Percentiles rank a stretch among this genome's conserved stretches.
phyloP scores from a whole-genome alignment of 2,329 filamentous ascomycete species.

The Huntiella abstrusa region DNA sequence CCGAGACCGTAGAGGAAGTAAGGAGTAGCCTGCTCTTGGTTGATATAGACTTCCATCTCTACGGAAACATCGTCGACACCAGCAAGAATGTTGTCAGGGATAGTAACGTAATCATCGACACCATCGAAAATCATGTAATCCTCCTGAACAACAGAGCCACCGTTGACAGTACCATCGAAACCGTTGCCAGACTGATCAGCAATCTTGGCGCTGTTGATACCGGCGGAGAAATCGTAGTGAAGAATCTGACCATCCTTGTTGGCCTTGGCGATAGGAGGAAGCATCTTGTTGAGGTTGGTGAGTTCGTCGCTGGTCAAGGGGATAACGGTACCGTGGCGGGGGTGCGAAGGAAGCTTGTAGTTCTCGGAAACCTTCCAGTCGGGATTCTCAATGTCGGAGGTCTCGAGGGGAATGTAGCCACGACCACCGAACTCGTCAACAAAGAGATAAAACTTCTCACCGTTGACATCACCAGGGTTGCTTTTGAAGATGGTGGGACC shows the following conservation, averaged over 20 bases:
- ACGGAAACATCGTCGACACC: constrained; percentile 13
- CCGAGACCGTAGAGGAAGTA: constrained; percentile 16
- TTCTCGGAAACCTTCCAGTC: constrained; percentile 26
- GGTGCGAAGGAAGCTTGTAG: constrained; percentile 28
- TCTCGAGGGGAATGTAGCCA: constrained; percentile 35
- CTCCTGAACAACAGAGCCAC: constrained; percentile 11
- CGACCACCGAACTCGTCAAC: constrained; percentile 33
- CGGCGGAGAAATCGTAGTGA: constrained; percentile 13
- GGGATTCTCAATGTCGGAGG: constrained; percentile 28
- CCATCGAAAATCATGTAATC: constrained; percentile 14
- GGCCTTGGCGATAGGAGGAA: constrained; percentile 7
- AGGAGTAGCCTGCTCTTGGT: constrained; percentile 12
- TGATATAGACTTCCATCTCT: constrained; percentile 13
- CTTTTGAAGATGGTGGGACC: constrained; percentile 33
- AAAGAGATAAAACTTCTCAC: constrained; percentile 35
- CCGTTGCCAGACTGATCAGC: constrained; percentile 14
- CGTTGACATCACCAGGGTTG: constrained; percentile 29
- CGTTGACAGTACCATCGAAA: constrained; percentile 13
- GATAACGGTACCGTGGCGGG: constrained; percentile 34
- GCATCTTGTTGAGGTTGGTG: constrained; percentile 15
- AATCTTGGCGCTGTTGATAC: constrained; percentile 9
- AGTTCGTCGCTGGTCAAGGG: constrained; percentile 30
- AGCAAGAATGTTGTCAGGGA: constrained; percentile 14
- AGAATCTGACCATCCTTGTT: constrained; percentile 13
- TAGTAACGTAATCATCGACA: constrained; percentile 14